Conservation (phyloP, 306 rosid genomes). For the Datisca glomerata region DNA sequence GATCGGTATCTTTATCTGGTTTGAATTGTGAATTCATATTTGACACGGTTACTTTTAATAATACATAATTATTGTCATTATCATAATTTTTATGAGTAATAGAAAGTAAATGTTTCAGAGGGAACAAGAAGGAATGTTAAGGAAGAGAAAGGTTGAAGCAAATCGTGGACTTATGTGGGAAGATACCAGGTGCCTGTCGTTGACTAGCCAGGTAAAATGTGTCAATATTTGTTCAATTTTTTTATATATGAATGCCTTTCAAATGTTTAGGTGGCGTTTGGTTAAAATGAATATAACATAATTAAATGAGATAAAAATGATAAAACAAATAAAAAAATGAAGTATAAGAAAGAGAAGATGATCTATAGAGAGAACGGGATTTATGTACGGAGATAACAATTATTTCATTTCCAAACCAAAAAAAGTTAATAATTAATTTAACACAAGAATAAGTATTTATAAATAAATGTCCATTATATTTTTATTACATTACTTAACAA, state of each 20-base stretch:
- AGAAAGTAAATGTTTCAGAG: slow-evolving; percentile 24
- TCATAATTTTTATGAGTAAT: not conserved
- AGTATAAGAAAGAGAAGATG: not conserved
- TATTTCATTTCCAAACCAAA: too few species aligned
- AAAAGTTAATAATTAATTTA: too few species aligned
- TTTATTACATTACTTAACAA: not conserved
- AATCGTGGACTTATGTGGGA: slow-evolving; percentile 69
- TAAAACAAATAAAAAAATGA: too few species aligned
- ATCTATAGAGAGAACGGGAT: too few species aligned
- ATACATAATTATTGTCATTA: not conserved
- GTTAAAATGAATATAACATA: too few species aligned
- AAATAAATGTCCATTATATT: too few species aligned
- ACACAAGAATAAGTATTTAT: too few species aligned
- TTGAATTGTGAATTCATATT: too few species aligned
- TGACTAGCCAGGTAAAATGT: slow-evolving; percentile 39
- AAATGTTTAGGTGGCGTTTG: too few species aligned
- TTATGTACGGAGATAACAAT: too few species aligned
- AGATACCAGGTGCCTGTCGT: slow-evolving; percentile 61
- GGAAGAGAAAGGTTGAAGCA: slow-evolving; percentile 16
- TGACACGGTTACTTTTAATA: not conserved
- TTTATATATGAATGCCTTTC: not conserved
- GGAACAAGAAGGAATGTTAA: slow-evolving; percentile 60
- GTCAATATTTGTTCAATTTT: not conserved
- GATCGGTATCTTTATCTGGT: too few species aligned
- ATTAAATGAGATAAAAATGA: too few species aligned